phyloP scores from a whole-genome alignment of 2,329 filamentous ascomycete genomes.

The Cadophora malorum region DNA sequence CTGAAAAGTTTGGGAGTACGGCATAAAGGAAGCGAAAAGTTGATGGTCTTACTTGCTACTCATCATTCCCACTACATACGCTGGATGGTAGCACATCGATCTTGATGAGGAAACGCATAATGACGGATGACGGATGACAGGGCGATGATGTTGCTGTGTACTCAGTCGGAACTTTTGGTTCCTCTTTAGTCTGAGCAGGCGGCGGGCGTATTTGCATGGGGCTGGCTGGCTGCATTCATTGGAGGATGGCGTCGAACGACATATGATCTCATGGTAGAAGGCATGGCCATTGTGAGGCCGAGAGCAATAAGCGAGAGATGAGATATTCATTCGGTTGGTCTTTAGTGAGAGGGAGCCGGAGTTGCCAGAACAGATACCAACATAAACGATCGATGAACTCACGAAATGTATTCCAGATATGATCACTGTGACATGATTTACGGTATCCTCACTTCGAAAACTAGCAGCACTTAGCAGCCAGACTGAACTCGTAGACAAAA shows the following conservation, averaged over 20 bases:
- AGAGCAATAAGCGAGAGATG: conserved; percentile 10
- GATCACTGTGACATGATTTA: no score
- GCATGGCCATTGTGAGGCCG: not conserved
- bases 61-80: not conserved
- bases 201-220: conserved; percentile 15
- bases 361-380: conserved; percentile 7
- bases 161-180: not conserved
- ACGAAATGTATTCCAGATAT: not conserved
- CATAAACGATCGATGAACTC: conserved; percentile 3
- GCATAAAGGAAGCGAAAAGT: conserved; percentile 15
- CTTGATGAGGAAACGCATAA: conserved; percentile 26
- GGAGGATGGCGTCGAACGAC: conserved; percentile 10
- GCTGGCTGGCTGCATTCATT: conserved; percentile 15
- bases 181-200: conserved; percentile 9
- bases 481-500: not conserved
- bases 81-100: conserved; percentile 5
- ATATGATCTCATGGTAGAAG: conserved; percentile 2
- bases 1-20: conserved; percentile 18
- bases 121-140: conserved; percentile 25
- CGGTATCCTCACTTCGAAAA: not conserved
- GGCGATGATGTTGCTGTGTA: conserved; percentile 17
- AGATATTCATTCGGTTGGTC: not conserved
- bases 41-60: not conserved
- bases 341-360: not conserved
- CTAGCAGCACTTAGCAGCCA: not conserved